Base-by-base conservation (phyloP, 176 grass and related monocot genomes). In the Lolium rigidum region DNA sequence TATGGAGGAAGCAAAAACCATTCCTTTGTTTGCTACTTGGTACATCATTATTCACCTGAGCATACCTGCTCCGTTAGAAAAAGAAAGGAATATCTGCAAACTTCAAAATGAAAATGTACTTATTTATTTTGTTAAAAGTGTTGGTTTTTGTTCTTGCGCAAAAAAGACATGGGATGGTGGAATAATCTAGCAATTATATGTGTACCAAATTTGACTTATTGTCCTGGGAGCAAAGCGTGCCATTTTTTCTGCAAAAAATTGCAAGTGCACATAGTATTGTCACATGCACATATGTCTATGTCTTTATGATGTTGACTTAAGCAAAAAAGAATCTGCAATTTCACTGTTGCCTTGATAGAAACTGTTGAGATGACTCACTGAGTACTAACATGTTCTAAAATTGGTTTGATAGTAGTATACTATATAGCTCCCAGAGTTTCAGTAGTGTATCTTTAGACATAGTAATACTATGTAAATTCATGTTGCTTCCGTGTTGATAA, bases 401-500 rank as follows among this genome's bases (percentile, higher is more conserved):
- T 47, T 43, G 67, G 35, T 85, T 46, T 68, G n/a, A 77, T 52
- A 68, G 77, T 78, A 65, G 24, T 26, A 62, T 39, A 84, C 60
- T 62, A 25, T 73, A 26, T 52, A 74, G 44, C 35, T 25, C 14
- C 21, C n/a, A 63, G 60, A 60, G 57, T 24, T 61, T 70, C 38
- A 26, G 21, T 47, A 17, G 9, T 78, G 37, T 77, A 39, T 26
- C 56, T 78, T 26, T 70, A 39, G 20, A 54, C 50, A 24, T 26
- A 50, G 72, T 83, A 17, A 61, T 69, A 58, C 67, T 44, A 24
- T 71, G n/a, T 50, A 62, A 39, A 28, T 83, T 89, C 37, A 50
- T 89, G 77, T 57, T 70, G 58, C 20, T 85, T 89, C 14, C 0
- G 9, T 63, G 41, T 16, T 56, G 12, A 51, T 80, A 75, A 80